Percentiles rank a stretch among this genome's conserved stretches.
phyloP scores from a whole-genome alignment of 1,139 yeast species.

The Geotrichum reessii region DNA sequence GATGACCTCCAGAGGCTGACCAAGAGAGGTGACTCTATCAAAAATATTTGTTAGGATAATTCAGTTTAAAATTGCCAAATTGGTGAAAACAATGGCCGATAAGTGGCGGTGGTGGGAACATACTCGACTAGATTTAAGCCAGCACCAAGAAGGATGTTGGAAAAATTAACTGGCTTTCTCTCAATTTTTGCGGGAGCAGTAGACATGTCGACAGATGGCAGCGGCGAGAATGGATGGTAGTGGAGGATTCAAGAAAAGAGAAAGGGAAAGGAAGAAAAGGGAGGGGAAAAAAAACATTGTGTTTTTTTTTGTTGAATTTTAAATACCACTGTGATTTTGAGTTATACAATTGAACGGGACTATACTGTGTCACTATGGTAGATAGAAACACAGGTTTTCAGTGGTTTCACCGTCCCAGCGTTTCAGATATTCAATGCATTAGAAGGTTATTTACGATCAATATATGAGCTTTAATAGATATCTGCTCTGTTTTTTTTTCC shows the following conservation, averaged over 20 bases:
- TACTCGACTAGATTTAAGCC: slow-evolving; percentile 80
- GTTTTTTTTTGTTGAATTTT: not conserved
- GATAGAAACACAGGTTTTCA: not conserved
- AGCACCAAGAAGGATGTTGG: slow-evolving; percentile 90
- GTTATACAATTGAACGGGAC: not conserved
- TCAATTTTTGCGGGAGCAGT: slow-evolving; percentile 34
- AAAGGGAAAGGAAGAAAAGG: not conserved
- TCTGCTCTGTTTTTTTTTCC: not conserved
- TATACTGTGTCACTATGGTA: not conserved
- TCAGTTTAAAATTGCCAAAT: not conserved
- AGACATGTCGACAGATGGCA: not conserved
- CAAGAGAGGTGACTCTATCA: slow-evolving; percentile 68
- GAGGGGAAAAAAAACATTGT: not conserved
- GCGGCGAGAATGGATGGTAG: not conserved
- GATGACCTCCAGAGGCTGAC: slow-evolving; percentile 95
- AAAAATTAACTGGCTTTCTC: slow-evolving; percentile 82
- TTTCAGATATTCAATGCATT: not conserved
- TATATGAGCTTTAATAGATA: no score
- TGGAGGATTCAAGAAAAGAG: not conserved
- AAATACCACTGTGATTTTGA: not conserved
- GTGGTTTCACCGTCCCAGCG: not conserved
- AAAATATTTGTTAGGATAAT: slow-evolving; percentile 27
- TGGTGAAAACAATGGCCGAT: not conserved
- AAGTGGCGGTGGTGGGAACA: not conserved
- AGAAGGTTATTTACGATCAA: no score